A percentile compares a stretch with the other conserved stretches of the same genome.
Evolutionary conservation across 2,329 filamentous ascomycete species (phyloP).

Genomic region (Sphaerulina vaccinii): DNA sequence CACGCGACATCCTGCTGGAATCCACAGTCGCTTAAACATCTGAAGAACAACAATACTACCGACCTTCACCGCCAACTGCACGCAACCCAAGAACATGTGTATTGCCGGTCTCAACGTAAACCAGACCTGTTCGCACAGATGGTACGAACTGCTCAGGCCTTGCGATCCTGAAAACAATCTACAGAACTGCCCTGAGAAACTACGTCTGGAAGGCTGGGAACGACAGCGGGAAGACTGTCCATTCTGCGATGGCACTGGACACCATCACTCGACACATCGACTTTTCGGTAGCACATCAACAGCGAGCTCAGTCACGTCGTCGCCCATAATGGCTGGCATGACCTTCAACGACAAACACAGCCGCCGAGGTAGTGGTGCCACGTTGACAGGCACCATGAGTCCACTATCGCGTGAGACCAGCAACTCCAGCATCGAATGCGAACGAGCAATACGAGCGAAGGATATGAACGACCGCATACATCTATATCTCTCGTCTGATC

Average conservation of each 20-base stretch:
- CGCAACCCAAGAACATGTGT: constrained; percentile 42
- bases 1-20: constrained; percentile 3
- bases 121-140: constrained; percentile 49
- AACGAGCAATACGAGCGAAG: constrained; percentile 33
- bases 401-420: constrained; percentile 35
- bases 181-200: constrained; percentile 46
- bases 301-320: constrained; percentile 33
- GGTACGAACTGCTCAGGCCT: constrained; percentile 49
- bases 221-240: constrained; percentile 49
- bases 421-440: constrained; percentile 29
- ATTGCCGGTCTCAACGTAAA: constrained; percentile 51
- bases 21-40: constrained; percentile 4
- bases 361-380: constrained; percentile 30
- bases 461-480: constrained; percentile 39
- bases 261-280: constrained; percentile 46
- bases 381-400: constrained; percentile 24
- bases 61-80: not conserved
- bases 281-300: constrained; percentile 49
- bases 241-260: constrained; percentile 42
- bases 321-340: constrained; percentile 25
- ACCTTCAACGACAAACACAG: constrained; percentile 14
- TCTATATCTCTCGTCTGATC: constrained; percentile 34
- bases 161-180: constrained; percentile 48
- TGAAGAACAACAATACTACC: not conserved
- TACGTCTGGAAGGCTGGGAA: constrained; percentile 52